Evolutionary conservation across 225 moss, liverwort and hornwort species (phyloP).

Genomic region (Neckera pumila): DNA sequence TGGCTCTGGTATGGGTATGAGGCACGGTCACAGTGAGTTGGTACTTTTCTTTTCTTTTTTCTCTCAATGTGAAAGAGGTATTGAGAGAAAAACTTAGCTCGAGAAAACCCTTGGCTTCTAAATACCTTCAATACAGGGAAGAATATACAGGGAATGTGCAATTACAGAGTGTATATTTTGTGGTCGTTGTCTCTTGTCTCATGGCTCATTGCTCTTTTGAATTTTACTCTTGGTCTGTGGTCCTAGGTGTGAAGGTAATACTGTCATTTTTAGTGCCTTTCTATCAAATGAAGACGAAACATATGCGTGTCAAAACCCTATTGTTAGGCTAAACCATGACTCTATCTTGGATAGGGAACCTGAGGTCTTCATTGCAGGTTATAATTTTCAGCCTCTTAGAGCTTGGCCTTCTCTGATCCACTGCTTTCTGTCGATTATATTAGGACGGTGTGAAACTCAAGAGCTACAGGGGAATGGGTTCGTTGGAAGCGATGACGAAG

Average conservation of each 20-base stretch:
- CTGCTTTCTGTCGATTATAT: background rate
- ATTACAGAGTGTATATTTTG: background rate
- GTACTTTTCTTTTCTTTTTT: background rate
- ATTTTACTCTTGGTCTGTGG: background rate
- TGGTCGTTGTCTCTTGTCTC: background rate
- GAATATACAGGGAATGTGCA: background rate
- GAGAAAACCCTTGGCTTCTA: background rate
- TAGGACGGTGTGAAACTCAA: slow-evolving; percentile 71
- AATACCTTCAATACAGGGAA: background rate
- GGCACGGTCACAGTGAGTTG: background rate
- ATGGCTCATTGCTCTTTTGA: background rate
- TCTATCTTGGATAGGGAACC: background rate
- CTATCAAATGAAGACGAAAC: background rate
- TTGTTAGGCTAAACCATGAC: too few relatives aligned
- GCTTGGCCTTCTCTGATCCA: background rate
- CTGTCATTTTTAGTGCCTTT: background rate
- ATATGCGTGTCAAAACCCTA: background rate
- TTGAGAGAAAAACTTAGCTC: too few relatives aligned
- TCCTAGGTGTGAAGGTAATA: background rate
- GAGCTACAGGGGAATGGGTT: slow-evolving; percentile 86
- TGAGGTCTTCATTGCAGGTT: background rate
- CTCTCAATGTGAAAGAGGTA: too few relatives aligned
- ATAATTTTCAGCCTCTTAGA: background rate
- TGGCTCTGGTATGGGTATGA: background rate
- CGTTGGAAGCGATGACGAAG: slow-evolving; percentile 76